phyloP scores from a whole-genome alignment of 2,329 filamentous ascomycete genomes.

The Onygenales sp. region DNA sequence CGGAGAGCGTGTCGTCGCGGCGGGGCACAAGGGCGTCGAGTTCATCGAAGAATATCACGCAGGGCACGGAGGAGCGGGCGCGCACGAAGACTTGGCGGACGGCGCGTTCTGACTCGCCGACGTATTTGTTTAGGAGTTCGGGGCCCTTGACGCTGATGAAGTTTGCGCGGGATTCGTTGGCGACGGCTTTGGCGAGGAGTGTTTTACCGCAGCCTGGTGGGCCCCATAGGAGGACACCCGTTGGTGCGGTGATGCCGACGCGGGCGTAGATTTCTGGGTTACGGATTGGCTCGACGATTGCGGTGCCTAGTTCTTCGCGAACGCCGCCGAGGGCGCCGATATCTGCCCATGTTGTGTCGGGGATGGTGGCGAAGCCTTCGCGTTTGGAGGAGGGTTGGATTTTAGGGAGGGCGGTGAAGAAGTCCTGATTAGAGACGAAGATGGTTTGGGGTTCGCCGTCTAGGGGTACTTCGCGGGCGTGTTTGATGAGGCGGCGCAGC shows the following conservation, averaged over 20 bases:
- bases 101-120: slow-evolving; percentile 89
- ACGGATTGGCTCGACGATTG: slow-evolving; percentile 84
- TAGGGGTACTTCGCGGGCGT: slow-evolving; percentile 42
- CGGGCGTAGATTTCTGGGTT: slow-evolving; percentile 65
- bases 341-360: slow-evolving; percentile 84
- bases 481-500: slow-evolving; percentile 44
- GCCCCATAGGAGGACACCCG: slow-evolving; percentile 89
- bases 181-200: slow-evolving; percentile 87
- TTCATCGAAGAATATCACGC: slow-evolving; percentile 97
- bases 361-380: slow-evolving; percentile 91
- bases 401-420: slow-evolving; percentile 62
- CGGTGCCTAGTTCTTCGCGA: slow-evolving; percentile 69
- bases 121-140: slow-evolving; percentile 93
- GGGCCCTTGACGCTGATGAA: slow-evolving; percentile 98
- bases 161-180: slow-evolving; percentile 89
- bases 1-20: slow-evolving; percentile 67
- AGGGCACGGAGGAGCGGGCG: slow-evolving; percentile 76
- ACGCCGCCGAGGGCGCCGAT: slow-evolving; percentile 77
- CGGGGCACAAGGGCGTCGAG: slow-evolving; percentile 84
- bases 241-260: slow-evolving; percentile 70
- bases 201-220: slow-evolving; percentile 97
- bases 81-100: slow-evolving; percentile 86
- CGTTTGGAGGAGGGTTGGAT: slow-evolving; percentile 76
- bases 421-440: slow-evolving; percentile 56
- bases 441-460: slow-evolving; percentile 47